These are phyloP conservation scores for Debaryomyces maramus DNA, from an alignment of 805 yeast species.

Conservation along the genomic window DNA sequence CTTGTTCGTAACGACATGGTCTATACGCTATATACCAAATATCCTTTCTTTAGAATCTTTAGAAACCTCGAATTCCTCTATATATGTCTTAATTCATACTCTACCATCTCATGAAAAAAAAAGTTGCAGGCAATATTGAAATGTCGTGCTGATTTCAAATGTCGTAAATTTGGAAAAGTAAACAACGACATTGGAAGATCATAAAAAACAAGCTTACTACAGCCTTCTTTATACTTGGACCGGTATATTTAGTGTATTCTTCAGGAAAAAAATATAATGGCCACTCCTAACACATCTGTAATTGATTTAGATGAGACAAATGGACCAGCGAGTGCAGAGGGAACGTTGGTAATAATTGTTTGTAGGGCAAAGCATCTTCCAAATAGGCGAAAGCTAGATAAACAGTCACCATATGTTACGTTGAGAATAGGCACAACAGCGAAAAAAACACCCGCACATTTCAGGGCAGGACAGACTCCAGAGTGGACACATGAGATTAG, in stretches of 20 bases:
- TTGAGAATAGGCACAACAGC: slow-evolving; percentile 80
- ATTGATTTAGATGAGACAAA: neutral
- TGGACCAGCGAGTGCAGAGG: slow-evolving; percentile 41
- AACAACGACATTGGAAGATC: slow-evolving; percentile 1
- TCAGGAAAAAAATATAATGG: neutral
- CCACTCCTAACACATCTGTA: neutral
- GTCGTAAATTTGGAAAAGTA: neutral
- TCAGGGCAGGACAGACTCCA: slow-evolving; percentile 94
- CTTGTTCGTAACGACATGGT: slow-evolving; percentile 58
- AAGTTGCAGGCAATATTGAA: neutral
- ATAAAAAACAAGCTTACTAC: neutral
- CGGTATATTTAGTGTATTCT: neutral
- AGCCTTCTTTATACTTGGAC: neutral
- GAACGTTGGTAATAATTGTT: slow-evolving; percentile 70
- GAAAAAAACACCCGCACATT: slow-evolving; percentile 71
- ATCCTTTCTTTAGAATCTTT: too few species aligned
- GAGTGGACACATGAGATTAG: slow-evolving; percentile 78
- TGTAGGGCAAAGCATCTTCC: slow-evolving; percentile 84
- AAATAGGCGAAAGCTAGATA: slow-evolving; percentile 81
- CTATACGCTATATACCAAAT: neutral
- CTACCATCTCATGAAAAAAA: neutral
- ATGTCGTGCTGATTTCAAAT: slow-evolving; percentile 2
- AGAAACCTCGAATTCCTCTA: too few species aligned
- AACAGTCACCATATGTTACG: slow-evolving; percentile 90
- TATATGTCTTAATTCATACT: too few species aligned